phyloP scores from a whole-genome alignment of 495 filamentous ascomycete genomes.

The Aspergillus incahuasiensis region DNA sequence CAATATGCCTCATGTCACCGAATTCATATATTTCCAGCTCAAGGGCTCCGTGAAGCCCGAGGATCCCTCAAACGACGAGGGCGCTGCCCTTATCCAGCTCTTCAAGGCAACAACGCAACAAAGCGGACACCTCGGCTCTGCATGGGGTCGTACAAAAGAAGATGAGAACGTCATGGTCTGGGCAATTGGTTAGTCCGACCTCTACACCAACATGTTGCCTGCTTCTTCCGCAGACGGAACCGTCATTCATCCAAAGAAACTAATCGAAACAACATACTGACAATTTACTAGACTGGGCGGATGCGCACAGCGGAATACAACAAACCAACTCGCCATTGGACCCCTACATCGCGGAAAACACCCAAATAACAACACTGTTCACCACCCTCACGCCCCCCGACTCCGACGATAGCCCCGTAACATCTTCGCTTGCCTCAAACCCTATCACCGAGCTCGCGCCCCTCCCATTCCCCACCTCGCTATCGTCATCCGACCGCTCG shows the following conservation, averaged over 20 bases:
- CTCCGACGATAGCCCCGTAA: constrained; percentile 16
- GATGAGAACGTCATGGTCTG: constrained; percentile 36
- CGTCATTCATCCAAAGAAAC: background rate
- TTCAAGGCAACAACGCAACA: constrained; percentile 30
- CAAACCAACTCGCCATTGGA: constrained; percentile 8
- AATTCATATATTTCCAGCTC: constrained; percentile 40
- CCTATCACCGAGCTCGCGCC: constrained; percentile 38
- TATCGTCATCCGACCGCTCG: constrained; percentile 19
- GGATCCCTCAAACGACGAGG: constrained; percentile 32
- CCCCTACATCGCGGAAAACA: constrained; percentile 25
- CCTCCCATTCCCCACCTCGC: constrained; percentile 28
- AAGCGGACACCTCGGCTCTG: constrained; percentile 34
- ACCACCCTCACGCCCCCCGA: constrained; percentile 30
- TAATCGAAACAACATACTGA: background rate
- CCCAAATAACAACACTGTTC: constrained; percentile 23
- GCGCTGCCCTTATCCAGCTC: constrained; percentile 24
- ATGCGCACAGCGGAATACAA: constrained; percentile 26
- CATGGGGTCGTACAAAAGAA: constrained; percentile 38
- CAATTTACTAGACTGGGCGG: constrained; percentile 33
- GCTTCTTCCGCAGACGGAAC: background rate
- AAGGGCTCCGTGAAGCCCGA: constrained; percentile 39
- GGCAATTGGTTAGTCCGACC: constrained; percentile 30
- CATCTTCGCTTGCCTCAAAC: constrained; percentile 32
- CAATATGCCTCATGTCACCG: constrained; percentile 26
- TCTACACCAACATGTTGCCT: background rate